Base-by-base conservation (phyloP, 371 early-diverging fungal species). In the Mortierella sp. region DNA sequence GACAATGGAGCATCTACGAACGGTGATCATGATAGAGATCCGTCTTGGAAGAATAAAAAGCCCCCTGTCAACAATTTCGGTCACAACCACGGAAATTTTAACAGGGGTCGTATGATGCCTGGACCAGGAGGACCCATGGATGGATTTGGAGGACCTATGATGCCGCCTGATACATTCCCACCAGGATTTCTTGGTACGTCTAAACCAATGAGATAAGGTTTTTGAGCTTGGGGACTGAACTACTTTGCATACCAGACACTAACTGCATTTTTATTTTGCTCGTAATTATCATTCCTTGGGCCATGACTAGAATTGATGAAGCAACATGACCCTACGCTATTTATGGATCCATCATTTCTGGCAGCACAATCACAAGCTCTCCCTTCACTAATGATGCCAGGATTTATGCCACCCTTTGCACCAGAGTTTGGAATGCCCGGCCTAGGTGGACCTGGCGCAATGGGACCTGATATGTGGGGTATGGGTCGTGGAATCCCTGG, bases 11-110 rank as follows among this genome's bases (percentile, higher is more conserved):
- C 61, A 46, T 46, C 19, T 23, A 23, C 23, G 25, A 58, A 61
- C 18, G 66, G 56, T 25, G 73, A 72, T 56, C 57, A 66, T 65
- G 70, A 66, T 66, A 72, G 72, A 52, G 77, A 72, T 61, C 30
- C 58, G 45, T 64, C 68, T 58, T 72, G 69, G 79, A 72, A 72
- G 65, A 77, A 72, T 72, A 77, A 77, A 68, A 77, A 69, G 66
- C 69, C 58, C 23, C 64, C 67, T 55, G 56, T 25, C 66, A 68
- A 43, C 68, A 64, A 60, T 68, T 28, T 60, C 64, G 57, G 26
- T 46, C 62, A 53, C 68, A 71, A 71, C 51, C 58, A 68, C 72
- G 65, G 60, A 12, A 65, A 64, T 55, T 55, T 68, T 29, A 71
- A 69, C 79, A 72, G 73, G 62, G 59, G 62, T 30, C 65, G 73